Base-by-base conservation (phyloP, 345 rosid genomes). In the Acer negundo region DNA sequence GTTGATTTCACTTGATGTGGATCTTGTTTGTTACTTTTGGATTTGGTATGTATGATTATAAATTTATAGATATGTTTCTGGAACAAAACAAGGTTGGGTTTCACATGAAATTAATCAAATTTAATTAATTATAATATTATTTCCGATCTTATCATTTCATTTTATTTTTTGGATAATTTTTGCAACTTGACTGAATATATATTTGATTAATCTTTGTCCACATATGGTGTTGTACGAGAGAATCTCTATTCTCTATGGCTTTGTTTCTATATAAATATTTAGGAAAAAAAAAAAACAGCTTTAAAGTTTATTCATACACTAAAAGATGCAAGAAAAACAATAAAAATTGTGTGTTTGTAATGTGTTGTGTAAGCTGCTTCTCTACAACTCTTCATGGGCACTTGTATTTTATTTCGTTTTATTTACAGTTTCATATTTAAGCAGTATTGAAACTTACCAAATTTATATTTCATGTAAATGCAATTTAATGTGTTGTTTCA, bases 201-300 rank as follows among this genome's bases (percentile, higher is more conserved):
- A 82, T 65, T 68, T 62, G 66, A 77, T 68, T 74, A 56, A 17
- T 23, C 47, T 20, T 58, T 69, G 51, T 77, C 79, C 69, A 70
- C 72, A 77, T 74, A 3, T 78, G 73, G 78, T 40, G 87, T 77
- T 78, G 78, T 58, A 76, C n/a, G 80, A 78, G 84, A 84, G 88
- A 87, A 89, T 89, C 88, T 87, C 86, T n/a, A n/a, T n/a, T n/a
- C n/a, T n/a, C n/a, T 10, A 81, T 61, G 82, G 88, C 89, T 74
- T 72, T 73, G 10, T 38, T 56, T 69, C 68, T 79, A 65, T 44
- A 56, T 56, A 19, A 2, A 49, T 2, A 49, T 49, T 49, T 1
- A 13, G 4, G 19, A n/a, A n/a, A 56, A 55, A 55, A n/a, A n/a
- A 55, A 62, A 7, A 56, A 47, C 3, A 42, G 63, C 74, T 51